A percentile compares a stretch with the other conserved stretches of the same genome.
Evolutionary conservation across 202 grass and related monocot species (phyloP).

Genomic region (Digitaria exilis): DNA sequence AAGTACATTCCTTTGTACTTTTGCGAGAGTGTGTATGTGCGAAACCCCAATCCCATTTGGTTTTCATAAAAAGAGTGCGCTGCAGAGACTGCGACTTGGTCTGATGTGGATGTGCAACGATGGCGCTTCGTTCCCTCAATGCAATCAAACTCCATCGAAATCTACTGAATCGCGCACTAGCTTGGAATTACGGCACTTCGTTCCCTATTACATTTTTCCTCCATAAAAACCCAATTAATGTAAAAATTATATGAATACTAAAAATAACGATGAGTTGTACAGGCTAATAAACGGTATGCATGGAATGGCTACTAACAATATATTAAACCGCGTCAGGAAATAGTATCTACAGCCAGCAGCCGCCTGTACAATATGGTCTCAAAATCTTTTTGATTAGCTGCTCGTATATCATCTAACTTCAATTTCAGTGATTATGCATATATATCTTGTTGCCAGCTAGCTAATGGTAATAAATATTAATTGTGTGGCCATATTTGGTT

Average conservation of each 20-base stretch:
- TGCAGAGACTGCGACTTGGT: neutral
- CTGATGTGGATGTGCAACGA: constrained; percentile 20
- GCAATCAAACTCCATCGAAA: neutral
- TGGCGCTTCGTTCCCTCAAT: neutral
- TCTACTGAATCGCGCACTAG: neutral
- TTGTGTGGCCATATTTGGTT: neutral
- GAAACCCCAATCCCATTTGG: constrained; percentile 12
- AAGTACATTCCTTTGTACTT: constrained; percentile 59
- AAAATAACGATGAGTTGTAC: too few relatives aligned
- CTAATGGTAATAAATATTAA: neutral
- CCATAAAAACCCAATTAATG: too few relatives aligned
- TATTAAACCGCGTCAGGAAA: neutral
- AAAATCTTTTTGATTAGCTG: neutral
- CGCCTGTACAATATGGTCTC: neutral
- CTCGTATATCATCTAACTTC: neutral
- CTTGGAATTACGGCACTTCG: too few relatives aligned
- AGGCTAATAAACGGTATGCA: too few relatives aligned
- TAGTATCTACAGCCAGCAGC: neutral
- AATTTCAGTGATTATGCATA: neutral
- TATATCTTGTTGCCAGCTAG: neutral
- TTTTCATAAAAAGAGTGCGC: neutral
- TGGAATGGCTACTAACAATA: neutral
- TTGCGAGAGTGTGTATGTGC: constrained; percentile 2
- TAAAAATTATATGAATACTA: too few relatives aligned
- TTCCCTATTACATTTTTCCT: too few relatives aligned